Percentiles rank a stretch among this genome's conserved stretches.
Conservation (phyloP, 495 filamentous ascomycete genomes). For the Annulohypoxylon maeteangense region DNA sequence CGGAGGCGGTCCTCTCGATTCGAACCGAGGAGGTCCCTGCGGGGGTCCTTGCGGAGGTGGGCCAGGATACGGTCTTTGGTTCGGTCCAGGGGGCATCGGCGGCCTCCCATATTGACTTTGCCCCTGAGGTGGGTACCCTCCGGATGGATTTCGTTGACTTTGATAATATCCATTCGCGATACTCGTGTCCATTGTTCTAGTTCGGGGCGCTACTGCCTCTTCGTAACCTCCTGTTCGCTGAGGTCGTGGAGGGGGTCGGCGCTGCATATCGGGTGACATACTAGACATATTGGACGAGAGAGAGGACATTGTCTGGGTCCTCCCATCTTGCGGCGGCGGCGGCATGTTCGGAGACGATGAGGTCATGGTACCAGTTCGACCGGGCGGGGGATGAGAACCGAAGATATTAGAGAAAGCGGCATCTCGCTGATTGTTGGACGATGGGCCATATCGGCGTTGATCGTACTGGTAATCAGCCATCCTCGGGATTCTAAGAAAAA, state of each 20-base stretch:
- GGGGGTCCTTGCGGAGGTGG: conserved; percentile 47
- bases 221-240: conserved; percentile 63
- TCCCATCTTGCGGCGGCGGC: conserved; percentile 61
- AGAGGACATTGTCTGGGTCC: conserved; percentile 90
- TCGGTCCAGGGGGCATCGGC: conserved; percentile 37
- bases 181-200: conserved; percentile 55
- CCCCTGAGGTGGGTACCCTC: conserved; percentile 49
- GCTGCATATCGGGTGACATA: conserved; percentile 64
- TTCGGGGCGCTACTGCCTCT: conserved; percentile 46
- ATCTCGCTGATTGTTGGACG: conserved; percentile 84
- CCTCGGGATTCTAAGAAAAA: conserved; percentile 46
- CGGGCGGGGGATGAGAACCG: conserved; percentile 84
- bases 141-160: conserved; percentile 62
- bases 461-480: conserved; percentile 93
- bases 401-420: conserved; percentile 97
- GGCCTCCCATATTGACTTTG: conserved; percentile 41
- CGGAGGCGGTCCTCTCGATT: conserved; percentile 58
- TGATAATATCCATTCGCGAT: conserved; percentile 66
- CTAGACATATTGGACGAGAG: conserved; percentile 76
- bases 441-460: conserved; percentile 73
- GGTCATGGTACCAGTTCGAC: conserved; percentile 88
- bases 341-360: conserved; percentile 63
- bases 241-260: conserved; percentile 69
- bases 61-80: conserved; percentile 67
- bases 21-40: conserved; percentile 48